Percentiles rank a stretch among this genome's conserved stretches.
Conservation (phyloP, 805 yeast species). For the Candida railenensis region DNA sequence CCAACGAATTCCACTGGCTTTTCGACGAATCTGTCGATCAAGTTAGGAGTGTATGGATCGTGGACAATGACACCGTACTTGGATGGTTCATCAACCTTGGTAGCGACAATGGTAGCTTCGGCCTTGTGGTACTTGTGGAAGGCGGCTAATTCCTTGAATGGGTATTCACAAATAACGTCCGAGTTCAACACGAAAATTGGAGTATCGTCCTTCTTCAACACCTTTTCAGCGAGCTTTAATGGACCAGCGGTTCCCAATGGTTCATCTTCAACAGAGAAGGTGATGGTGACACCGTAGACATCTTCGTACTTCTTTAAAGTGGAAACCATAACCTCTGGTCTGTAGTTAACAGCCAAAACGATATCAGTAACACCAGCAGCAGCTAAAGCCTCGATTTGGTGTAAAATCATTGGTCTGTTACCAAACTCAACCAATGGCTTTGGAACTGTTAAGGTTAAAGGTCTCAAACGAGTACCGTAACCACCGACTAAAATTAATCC, state of each 20-base stretch:
- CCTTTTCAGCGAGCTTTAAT: slow-evolving; percentile 90
- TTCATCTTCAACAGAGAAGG: slow-evolving; percentile 98
- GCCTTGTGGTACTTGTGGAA: slow-evolving; percentile 97
- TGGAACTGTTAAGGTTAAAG: slow-evolving; percentile 90
- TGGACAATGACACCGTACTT: slow-evolving; percentile 99
- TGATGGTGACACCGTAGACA: slow-evolving; percentile 90
- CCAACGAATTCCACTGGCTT: slow-evolving; percentile 99
- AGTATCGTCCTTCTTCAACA: slow-evolving; percentile 88
- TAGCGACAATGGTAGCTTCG: slow-evolving; percentile 97
- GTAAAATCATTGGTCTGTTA: slow-evolving; percentile 98
- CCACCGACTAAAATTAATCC: slow-evolving; percentile 99
- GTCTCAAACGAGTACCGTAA: slow-evolving; percentile 99
- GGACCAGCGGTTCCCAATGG: slow-evolving; percentile 99
- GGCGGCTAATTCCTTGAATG: slow-evolving; percentile 85
- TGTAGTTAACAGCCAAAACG: slow-evolving; percentile 97
- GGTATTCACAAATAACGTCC: slow-evolving; percentile 98
- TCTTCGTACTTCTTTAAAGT: slow-evolving; percentile 92
- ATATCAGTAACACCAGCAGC: slow-evolving; percentile 98
- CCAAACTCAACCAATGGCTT: slow-evolving; percentile 97
- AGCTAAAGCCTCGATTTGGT: slow-evolving; percentile 97
- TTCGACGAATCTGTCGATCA: slow-evolving; percentile 98
- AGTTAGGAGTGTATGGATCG: slow-evolving; percentile 90
- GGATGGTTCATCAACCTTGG: slow-evolving; percentile 99
- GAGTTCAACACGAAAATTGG: slow-evolving; percentile 98
- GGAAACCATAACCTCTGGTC: slow-evolving; percentile 98